phyloP scores from a whole-genome alignment of 2,329 filamentous ascomycete genomes.

The Aspergillus arachidicola region DNA sequence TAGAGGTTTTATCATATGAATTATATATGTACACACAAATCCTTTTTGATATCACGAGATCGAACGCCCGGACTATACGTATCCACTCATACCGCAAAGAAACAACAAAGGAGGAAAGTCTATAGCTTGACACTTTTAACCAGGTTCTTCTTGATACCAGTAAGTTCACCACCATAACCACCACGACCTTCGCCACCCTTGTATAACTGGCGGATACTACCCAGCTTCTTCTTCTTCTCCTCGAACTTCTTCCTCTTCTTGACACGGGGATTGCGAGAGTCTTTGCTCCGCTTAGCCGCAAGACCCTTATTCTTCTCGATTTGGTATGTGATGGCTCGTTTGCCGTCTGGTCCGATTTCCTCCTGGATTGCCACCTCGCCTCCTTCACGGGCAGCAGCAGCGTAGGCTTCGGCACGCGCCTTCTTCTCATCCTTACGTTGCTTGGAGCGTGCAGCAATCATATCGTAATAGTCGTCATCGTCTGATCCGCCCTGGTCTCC shows the following conservation, averaged over 20 bases:
- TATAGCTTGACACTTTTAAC: constrained; percentile 93
- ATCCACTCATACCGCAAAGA: constrained; percentile 21
- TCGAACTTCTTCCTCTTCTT: constrained; percentile 98
- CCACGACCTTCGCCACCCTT: constrained; percentile 81
- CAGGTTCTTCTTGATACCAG: constrained; percentile 91
- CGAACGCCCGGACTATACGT: constrained; percentile 21
- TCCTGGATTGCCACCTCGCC: constrained; percentile 67
- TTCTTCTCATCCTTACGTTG: constrained; percentile 72
- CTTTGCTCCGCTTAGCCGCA: constrained; percentile 87
- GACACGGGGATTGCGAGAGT: constrained; percentile 88
- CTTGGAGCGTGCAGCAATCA: constrained; percentile 66
- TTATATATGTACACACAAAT: constrained; percentile 29
- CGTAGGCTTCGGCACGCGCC: constrained; percentile 62
- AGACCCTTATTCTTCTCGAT: constrained; percentile 99
- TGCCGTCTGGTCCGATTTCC: constrained; percentile 77
- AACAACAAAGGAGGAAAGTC: constrained; percentile 15
- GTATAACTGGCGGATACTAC: constrained; percentile 81
- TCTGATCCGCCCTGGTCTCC: constrained; percentile 42
- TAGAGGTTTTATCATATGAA: constrained; percentile 8
- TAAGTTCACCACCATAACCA: constrained; percentile 87
- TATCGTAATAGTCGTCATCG: constrained; percentile 75
- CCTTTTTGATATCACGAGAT: constrained; percentile 23
- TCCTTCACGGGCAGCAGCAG: constrained; percentile 57
- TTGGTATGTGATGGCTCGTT: constrained; percentile 87
- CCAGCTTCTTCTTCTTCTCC: constrained; percentile 95